These are phyloP conservation scores for Fomitopsis pulvina DNA, from an alignment of 768 basidiomycete genomes.

Conservation along the genomic window DNA sequence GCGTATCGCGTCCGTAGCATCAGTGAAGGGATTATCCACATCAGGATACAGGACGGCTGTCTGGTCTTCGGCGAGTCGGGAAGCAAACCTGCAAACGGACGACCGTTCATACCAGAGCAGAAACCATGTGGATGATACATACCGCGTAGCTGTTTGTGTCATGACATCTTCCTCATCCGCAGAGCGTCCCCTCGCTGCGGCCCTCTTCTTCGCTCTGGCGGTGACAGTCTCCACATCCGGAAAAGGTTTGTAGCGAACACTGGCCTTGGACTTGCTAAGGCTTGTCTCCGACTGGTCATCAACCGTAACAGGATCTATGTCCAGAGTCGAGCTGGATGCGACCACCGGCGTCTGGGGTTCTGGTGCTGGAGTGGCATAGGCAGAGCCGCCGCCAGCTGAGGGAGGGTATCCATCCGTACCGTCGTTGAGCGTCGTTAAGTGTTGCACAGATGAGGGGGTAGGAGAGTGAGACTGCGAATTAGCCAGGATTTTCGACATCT, in stretches of 20 bases:
- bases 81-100: conserved; percentile 38
- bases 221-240: conserved; percentile 13
- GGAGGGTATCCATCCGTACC: background rate
- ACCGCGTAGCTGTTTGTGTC: conserved; percentile 45
- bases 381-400: conserved; percentile 3
- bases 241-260: background rate
- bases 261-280: no score
- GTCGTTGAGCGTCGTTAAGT: conserved; percentile 6
- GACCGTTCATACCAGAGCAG: background rate
- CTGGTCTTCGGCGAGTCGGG: conserved; percentile 59
- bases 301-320: background rate
- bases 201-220: conserved; percentile 9
- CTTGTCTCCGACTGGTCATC: background rate
- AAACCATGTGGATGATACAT: conserved; percentile 10
- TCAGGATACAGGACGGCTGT: conserved; percentile 55
- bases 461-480: conserved; percentile 15
- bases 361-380: conserved; percentile 9
- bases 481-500: conserved; percentile 20
- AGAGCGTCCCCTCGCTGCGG: conserved; percentile 31
- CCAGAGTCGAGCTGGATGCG: conserved; percentile 2
- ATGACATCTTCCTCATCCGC: conserved; percentile 47
- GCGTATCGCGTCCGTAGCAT: conserved; percentile 56
- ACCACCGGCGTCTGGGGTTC: background rate
- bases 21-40: conserved; percentile 60
- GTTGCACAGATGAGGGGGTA: conserved; percentile 10